Conservation (phyloP, 129 eudicot species). For the Tagetes erecta region DNA sequence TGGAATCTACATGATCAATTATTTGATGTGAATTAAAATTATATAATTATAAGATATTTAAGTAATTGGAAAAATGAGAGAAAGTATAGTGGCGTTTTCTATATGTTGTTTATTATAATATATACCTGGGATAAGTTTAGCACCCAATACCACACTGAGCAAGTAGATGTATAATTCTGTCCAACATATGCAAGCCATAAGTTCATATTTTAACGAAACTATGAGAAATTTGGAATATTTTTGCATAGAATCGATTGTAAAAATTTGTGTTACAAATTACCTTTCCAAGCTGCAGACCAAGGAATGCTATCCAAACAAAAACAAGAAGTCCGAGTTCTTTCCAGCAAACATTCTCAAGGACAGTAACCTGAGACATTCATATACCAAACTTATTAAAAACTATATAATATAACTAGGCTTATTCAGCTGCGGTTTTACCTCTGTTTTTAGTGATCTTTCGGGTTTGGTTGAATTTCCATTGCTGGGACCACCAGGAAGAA, state of each 20-base stretch:
- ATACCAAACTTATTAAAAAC: constrained; percentile 7
- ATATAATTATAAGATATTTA: background rate
- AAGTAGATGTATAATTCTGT: constrained; percentile 74
- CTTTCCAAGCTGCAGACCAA: constrained; percentile 72
- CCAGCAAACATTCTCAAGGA: constrained; percentile 82
- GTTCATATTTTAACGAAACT: constrained; percentile 5
- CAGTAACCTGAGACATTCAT: constrained; percentile 45
- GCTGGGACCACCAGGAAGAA: constrained; percentile 77
- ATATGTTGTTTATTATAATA: background rate
- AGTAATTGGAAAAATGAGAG: background rate
- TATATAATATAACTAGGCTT: background rate
- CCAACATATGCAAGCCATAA: constrained; percentile 24
- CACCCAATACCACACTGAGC: constrained; percentile 77
- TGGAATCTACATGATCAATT: constrained; percentile 52
- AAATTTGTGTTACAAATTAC: constrained; percentile 28
- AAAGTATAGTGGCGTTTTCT: background rate
- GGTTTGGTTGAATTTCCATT: constrained; percentile 31
- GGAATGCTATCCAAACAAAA: constrained; percentile 87
- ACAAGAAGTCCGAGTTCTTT: constrained; percentile 82
- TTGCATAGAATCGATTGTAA: constrained; percentile 11
- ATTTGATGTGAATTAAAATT: background rate
- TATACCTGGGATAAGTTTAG: constrained; percentile 80
- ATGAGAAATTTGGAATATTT: background rate
- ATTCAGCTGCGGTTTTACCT: constrained; percentile 34
- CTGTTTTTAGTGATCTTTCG: constrained; percentile 40